Evolutionary conservation across 1,139 yeast species (phyloP).

Genomic region (Blastobotrys niveus): DNA sequence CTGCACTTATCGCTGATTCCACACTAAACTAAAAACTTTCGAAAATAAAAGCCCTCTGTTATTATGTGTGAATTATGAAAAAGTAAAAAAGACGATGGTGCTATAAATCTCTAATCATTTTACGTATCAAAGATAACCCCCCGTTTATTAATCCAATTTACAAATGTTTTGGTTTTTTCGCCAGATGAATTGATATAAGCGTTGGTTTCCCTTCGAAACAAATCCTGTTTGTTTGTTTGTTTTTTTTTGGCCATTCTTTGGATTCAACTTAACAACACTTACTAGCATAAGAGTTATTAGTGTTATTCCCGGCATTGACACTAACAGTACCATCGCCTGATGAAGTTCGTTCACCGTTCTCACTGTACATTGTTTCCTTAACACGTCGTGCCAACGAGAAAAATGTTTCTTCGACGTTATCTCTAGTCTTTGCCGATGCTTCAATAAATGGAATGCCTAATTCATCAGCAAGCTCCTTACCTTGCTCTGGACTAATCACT

Average conservation of each 20-base stretch:
- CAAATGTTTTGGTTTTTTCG: too few relatives aligned
- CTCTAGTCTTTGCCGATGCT: slow-evolving; percentile 91
- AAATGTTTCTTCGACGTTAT: slow-evolving; percentile 87
- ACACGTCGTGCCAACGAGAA: slow-evolving; percentile 84
- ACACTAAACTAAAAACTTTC: too few relatives aligned
- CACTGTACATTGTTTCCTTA: slow-evolving; percentile 61
- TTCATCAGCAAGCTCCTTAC: slow-evolving; percentile 81
- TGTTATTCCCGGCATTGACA: slow-evolving; percentile 5
- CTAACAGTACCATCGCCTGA: slow-evolving; percentile 26
- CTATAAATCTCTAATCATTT: too few relatives aligned
- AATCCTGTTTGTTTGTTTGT: too few relatives aligned
- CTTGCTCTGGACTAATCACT: slow-evolving; percentile 78
- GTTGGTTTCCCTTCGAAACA: too few relatives aligned
- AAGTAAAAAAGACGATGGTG: too few relatives aligned
- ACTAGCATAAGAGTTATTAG: slow-evolving; percentile 15
- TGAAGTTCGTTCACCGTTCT: slow-evolving; percentile 23
- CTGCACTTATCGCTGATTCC: too few relatives aligned
- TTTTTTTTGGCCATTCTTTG: not conserved
- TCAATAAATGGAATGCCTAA: slow-evolving; percentile 88
- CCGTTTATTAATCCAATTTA: too few relatives aligned
- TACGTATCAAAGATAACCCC: too few relatives aligned
- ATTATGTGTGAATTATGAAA: too few relatives aligned
- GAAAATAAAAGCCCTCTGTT: not conserved
- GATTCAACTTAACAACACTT: slow-evolving; percentile 30
- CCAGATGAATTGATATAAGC: too few relatives aligned